Evolutionary conservation across 352 stramenopile genomes (phyloP), one percentile per base, ranked within the genome.

Genomic region (Lagenidium sp.): DNA sequence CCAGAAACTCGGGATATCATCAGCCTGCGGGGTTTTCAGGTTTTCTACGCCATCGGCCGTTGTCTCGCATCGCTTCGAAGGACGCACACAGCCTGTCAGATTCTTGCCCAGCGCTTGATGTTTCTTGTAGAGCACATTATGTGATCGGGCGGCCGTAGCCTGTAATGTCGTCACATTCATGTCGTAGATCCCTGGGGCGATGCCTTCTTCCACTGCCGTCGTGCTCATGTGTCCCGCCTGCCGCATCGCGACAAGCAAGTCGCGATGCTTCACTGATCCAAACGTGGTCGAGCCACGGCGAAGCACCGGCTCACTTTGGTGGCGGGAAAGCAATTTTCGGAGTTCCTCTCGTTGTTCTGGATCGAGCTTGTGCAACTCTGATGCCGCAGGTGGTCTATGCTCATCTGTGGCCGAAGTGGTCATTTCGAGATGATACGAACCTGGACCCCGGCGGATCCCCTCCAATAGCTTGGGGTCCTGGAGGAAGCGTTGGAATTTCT

Each of bases 161-260:
- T 54, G 39, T 13, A 68, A 60, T 10, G 52, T 50, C 3, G 50
- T 46, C 32, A 40, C 5, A n/a, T n/a, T n/a, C n/a, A 55, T 53
- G 24, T 74, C 56, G 44, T 77, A 68, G 5, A 65, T 44, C 5
- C 63, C 57, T 28, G 60, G 58, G 7, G 46, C 59, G 21, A 81
- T 57, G 1, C 39, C 52, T 4, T 64, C 41, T 5, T 55, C 55
- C 0, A 47, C 23, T 2, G 45, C 55, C 20, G 42, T 23, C 0
- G 52, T 47, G 44, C 49, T 75, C 25, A 65, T 23, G 36, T 82
- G 67, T 4, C 69, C 72, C 0, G 72, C 72, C 19, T 50, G 21
- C 15, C 55, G 32, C 68, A 85, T 76, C 7, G 69, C 82, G 16
- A 40, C 58, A 29, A 75, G 40, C 35, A 82, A 43, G 12, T 85